phyloP scores from a whole-genome alignment of 805 yeast species.

The Starmerella roubikii region DNA sequence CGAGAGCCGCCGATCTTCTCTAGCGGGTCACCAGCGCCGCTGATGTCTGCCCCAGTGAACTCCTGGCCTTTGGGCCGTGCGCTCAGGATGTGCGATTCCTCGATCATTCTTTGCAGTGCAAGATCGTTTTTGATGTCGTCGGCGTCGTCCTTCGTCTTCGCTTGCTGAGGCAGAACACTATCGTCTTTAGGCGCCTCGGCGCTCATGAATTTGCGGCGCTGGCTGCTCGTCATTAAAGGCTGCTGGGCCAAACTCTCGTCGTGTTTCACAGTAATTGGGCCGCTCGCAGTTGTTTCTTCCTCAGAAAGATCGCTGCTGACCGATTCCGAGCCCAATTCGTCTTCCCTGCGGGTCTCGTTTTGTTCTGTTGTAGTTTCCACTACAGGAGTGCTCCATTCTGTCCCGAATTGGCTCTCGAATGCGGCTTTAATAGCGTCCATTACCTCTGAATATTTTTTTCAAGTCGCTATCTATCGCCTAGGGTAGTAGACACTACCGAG shows the following conservation, averaged over 20 bases:
- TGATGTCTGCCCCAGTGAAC: conserved; percentile 26
- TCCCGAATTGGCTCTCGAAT: conserved; percentile 28
- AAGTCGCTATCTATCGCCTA: no score
- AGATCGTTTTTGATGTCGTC: conserved; percentile 51
- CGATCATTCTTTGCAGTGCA: conserved; percentile 50
- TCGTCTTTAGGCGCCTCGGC: conserved; percentile 25
- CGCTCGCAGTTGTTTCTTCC: conserved; percentile 5
- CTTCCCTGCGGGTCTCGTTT: background rate
- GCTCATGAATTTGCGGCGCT: conserved; percentile 19
- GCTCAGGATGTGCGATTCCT: conserved; percentile 51
- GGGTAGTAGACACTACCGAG: no score
- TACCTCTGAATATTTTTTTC: background rate
- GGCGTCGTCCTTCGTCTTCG: conserved; percentile 26
- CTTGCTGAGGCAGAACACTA: conserved; percentile 5
- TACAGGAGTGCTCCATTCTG: conserved; percentile 22
- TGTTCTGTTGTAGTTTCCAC: background rate
- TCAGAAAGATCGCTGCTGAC: background rate
- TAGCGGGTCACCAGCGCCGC: conserved; percentile 23
- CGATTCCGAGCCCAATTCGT: background rate
- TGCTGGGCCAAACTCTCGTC: conserved; percentile 18
- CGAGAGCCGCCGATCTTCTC: conserved; percentile 29
- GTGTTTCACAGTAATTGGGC: conserved; percentile 27
- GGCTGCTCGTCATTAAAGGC: conserved; percentile 16
- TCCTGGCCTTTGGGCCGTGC: conserved; percentile 21
- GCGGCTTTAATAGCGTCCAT: conserved; percentile 21